A percentile compares a stretch with the other conserved stretches of the same genome.
These are phyloP conservation scores for Termitomyces sp. DNA, from an alignment of 768 basidiomycete species.

Conservation along the genomic window DNA sequence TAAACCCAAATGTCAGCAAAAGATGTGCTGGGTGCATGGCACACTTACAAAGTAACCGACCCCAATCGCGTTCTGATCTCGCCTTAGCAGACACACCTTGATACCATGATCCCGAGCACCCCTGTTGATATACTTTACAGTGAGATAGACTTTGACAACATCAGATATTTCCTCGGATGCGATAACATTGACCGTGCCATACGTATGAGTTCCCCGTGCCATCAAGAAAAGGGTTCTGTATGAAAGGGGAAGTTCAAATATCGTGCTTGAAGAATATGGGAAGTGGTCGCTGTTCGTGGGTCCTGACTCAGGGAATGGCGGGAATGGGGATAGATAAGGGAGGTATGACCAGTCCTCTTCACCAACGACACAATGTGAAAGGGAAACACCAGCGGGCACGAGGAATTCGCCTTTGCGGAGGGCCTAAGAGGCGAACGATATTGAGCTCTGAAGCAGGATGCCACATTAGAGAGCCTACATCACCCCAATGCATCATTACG, in stretches of 20 bases:
- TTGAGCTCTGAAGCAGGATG: not conserved
- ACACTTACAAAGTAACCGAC: slow-evolving; percentile 32
- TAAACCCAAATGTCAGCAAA: not conserved
- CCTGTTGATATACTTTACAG: slow-evolving; percentile 15
- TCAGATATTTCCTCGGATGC: slow-evolving; percentile 18
- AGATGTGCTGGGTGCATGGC: not conserved
- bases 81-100: slow-evolving; percentile 25
- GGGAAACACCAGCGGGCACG: slow-evolving; percentile 11
- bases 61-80: slow-evolving; percentile 21
- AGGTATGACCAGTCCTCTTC: slow-evolving; percentile 6
- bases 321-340: not conserved
- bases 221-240: slow-evolving; percentile 23
- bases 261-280: slow-evolving; percentile 12
- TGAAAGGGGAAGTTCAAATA: slow-evolving; percentile 17
- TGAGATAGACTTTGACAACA: slow-evolving; percentile 21
- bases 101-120: slow-evolving; percentile 17
- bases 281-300: not conserved
- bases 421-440: slow-evolving; percentile 1
- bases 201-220: slow-evolving; percentile 19
- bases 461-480: not conserved
- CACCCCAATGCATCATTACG: slow-evolving; percentile 5
- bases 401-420: slow-evolving; percentile 11
- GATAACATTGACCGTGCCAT: slow-evolving; percentile 22
- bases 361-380: slow-evolving; percentile 4
- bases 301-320: not conserved